These are phyloP conservation scores for Parachaetomium inaequale DNA, from an alignment of 495 filamentous ascomycete genomes.

Conservation along the genomic window DNA sequence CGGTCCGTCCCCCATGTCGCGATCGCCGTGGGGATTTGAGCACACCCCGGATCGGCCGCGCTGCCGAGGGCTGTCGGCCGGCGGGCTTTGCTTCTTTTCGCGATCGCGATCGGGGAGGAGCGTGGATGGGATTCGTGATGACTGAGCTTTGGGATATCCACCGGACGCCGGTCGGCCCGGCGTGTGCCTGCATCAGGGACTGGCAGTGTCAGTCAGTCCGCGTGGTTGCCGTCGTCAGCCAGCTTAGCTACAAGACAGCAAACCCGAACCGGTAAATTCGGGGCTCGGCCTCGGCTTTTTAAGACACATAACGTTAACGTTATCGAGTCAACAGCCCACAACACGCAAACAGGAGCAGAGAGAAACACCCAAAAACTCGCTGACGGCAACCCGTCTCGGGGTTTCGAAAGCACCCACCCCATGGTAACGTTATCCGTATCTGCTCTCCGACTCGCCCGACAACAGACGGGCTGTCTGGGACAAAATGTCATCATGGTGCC, in stretches of 20 bases:
- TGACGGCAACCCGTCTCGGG: not conserved
- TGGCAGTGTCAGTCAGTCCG: no score
- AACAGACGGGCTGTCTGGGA: not conserved
- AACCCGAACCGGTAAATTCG: no score
- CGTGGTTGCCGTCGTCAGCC: no score
- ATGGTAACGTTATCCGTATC: no score
- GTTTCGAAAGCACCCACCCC: not conserved
- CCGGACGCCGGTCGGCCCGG: no score
- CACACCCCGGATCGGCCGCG: conserved; percentile 13
- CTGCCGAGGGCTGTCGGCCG: conserved; percentile 14
- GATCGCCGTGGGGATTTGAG: conserved; percentile 6
- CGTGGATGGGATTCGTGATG: not conserved
- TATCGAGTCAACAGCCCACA: no score
- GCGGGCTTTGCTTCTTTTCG: not conserved
- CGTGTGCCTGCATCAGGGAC: no score
- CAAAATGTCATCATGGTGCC: not conserved
- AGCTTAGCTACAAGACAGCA: no score
- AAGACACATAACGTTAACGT: no score
- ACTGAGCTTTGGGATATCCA: not conserved
- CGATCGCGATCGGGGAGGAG: not conserved
- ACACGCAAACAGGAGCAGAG: not conserved
- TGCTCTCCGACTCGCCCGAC: not conserved
- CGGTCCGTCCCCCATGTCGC: conserved; percentile 18
- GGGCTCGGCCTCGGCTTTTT: no score
- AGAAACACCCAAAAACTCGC: not conserved